phyloP scores from a whole-genome alignment of 306 rosid species.

The Vachellia collinsii region DNA sequence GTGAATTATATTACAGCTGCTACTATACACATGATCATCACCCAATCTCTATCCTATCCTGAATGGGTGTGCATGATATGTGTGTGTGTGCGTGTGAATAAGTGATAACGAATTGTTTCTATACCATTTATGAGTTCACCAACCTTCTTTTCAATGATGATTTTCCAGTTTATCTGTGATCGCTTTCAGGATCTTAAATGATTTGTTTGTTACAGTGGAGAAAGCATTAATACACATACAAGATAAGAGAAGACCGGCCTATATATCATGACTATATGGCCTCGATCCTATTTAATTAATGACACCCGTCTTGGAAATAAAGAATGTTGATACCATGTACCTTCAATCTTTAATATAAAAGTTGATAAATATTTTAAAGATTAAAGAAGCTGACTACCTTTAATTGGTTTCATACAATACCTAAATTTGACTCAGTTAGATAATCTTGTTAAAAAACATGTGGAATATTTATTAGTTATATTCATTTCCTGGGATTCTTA shows the following conservation, averaged over 20 bases:
- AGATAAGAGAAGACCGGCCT: slow-evolving; percentile 4
- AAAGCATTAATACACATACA: slow-evolving; percentile 2
- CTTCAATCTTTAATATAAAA: too few species aligned
- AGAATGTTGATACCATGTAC: neutral
- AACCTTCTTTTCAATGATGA: neutral
- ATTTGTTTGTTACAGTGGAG: neutral
- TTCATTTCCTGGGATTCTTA: too few species aligned
- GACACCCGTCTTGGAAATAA: neutral
- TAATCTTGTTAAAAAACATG: too few species aligned
- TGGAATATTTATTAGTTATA: too few species aligned
- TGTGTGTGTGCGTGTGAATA: too few species aligned
- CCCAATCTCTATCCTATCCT: neutral
- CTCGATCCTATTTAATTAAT: neutral
- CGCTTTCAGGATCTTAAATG: neutral
- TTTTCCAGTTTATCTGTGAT: neutral
- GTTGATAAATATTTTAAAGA: too few species aligned
- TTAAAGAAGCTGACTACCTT: too few species aligned
- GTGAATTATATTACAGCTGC: too few species aligned
- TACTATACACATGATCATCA: too few species aligned
- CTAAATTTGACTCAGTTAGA: too few species aligned
- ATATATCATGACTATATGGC: neutral
- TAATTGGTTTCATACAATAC: too few species aligned
- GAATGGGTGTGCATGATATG: neutral
- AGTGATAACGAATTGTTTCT: neutral
- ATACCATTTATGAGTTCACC: neutral